Percentiles rank a stretch among this genome's conserved stretches.
phyloP scores from a whole-genome alignment of 257 asterid species.

The Salvia miltiorrhiza region DNA sequence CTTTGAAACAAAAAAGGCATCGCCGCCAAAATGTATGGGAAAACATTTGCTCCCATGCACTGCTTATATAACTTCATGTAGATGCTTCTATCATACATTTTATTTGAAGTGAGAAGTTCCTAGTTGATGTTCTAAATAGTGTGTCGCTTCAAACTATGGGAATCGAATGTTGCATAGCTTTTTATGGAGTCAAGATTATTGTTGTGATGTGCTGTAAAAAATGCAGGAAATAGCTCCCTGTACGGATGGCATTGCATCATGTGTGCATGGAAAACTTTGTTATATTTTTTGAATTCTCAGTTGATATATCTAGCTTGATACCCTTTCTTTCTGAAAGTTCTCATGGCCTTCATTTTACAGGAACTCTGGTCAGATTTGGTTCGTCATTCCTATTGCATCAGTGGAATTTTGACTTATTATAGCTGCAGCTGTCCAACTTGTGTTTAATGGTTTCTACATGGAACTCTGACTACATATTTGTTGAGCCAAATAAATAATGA shows the following conservation, averaged over 20 bases:
- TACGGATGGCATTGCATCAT: background rate
- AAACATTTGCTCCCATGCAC: background rate
- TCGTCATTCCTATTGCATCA: background rate
- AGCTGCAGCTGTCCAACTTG: constrained; percentile 21
- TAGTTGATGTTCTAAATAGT: background rate
- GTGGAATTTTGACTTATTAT: constrained; percentile 14
- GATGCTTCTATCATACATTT: background rate
- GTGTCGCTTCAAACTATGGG: background rate
- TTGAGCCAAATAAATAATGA: constrained; percentile 40
- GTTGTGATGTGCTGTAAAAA: background rate
- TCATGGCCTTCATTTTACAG: constrained; percentile 26
- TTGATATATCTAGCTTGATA: constrained; percentile 8
- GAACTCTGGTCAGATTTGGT: constrained; percentile 22
- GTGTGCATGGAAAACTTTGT: background rate
- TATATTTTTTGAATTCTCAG: background rate
- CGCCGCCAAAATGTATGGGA: background rate
- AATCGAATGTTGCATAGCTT: background rate
- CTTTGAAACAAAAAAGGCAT: background rate
- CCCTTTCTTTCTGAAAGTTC: constrained; percentile 10
- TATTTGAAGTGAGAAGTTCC: background rate
- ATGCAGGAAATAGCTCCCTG: background rate
- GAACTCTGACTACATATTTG: constrained; percentile 23
- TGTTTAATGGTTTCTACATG: constrained; percentile 18
- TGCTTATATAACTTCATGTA: background rate
- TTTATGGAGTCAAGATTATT: constrained; percentile 1